Evolutionary conservation across 2,329 filamentous ascomycete species (phyloP), one percentile per base, ranked within the genome.

Genomic region (Neofusicoccum laricinum): DNA sequence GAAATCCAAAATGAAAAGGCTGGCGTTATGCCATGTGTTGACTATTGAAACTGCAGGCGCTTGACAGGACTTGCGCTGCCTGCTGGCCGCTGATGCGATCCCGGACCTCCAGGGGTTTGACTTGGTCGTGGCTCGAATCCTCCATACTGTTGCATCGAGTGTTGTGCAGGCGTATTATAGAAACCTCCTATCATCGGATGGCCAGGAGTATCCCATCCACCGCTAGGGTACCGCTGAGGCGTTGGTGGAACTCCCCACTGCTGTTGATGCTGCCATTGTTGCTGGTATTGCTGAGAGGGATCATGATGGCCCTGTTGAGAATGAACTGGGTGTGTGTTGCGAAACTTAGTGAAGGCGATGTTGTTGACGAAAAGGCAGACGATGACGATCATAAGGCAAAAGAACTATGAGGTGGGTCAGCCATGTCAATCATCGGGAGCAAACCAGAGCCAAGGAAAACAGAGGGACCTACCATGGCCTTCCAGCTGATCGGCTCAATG

Each of bases 401-500:
- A 84, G 73, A 84, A 62, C 81, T 82, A 50, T 73, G 73, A 2
- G 69, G 73, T 30, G 14, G n/a, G 45, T 58, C 65, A 48, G 40
- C 12, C 36, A 38, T 38, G 36, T 38, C 10, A 50, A 15, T 58
- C 17, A 19, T 34, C 25, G 12, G 10, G 14, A n/a, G 12, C 36
- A 12, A 41, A 40, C 21, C 4, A 40, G 11, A 11, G 45, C 11
- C 45, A 21, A 43, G 15, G n/a, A 30, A 32, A 34, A n/a, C 21
- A 21, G 12, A 14, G 21, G 12, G 3, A 76, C 80, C 67, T 82
- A 88, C 86, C 82, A 91, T 88, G 11, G 88, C 86, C 77, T 97
- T 97, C 77, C 92, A 90, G 68, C 90, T 92, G 76, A 98, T 93
- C 5, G 91, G 88, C 70, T 96, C 92, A 4, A 96, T 89, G 75